Evolutionary conservation across 108 stramenopile species (phyloP).

Genomic region (Epithemia pelagica): DNA sequence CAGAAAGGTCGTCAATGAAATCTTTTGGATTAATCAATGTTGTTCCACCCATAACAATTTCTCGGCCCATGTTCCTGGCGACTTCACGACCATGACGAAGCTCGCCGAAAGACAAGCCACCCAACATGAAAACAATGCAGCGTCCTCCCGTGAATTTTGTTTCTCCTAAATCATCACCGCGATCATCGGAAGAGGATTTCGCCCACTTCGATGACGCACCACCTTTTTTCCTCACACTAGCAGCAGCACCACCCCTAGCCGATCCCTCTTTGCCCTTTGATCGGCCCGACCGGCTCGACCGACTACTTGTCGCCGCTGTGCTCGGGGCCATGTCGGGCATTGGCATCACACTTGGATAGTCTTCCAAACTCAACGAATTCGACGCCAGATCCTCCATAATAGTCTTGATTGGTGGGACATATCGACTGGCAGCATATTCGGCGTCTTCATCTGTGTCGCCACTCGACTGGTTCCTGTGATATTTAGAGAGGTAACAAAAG

Average conservation of each 20-base stretch:
- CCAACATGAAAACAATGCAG: constrained; percentile 82
- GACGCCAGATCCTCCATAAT: constrained; percentile 59
- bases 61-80: constrained; percentile 58
- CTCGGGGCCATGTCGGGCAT: constrained; percentile 47
- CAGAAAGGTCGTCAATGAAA: constrained; percentile 49
- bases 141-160: constrained; percentile 53
- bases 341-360: constrained; percentile 83
- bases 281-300: constrained; percentile 17
- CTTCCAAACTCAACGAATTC: constrained; percentile 63
- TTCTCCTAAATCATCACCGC: constrained; percentile 4
- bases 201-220: constrained; percentile 40
- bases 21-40: constrained; percentile 58
- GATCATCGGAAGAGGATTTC: constrained; percentile 14
- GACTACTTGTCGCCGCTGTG: background rate
- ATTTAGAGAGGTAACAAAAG: constrained; percentile 1
- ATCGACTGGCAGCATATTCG: constrained; percentile 80
- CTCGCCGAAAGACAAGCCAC: constrained; percentile 84
- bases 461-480: background rate
- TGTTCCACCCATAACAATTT: constrained; percentile 81
- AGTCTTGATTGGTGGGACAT: constrained; percentile 61
- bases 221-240: constrained; percentile 29
- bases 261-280: constrained; percentile 7
- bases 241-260: constrained; percentile 16
- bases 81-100: constrained; percentile 75
- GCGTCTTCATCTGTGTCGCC: constrained; percentile 47